Base-by-base conservation (phyloP, 805 yeast species). In the Hagleromyces aurorensis region DNA sequence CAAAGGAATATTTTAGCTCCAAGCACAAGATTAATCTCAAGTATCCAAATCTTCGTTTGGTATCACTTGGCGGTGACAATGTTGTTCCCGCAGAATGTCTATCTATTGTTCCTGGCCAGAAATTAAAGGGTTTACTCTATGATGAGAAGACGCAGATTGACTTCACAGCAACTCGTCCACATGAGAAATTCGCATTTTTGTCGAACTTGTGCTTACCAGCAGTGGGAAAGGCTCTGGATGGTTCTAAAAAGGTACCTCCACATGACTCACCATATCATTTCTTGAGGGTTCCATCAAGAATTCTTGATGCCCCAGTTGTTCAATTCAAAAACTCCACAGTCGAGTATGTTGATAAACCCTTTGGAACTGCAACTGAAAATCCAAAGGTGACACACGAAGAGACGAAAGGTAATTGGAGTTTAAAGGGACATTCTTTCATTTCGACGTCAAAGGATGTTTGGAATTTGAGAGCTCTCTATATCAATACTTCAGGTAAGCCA, bases 261-360 rank as follows among this genome's bases (percentile, higher is more conserved):
- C 34, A 31, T 19, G 29, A 26, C 22, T 20, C 41, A 9, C 11
- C 13, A 13, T 35, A 29, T 23, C 24, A 26, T 16, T 43, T 45
- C 34, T 27, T 45, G 25, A 43, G 24, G 15, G 48, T 45, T 16
- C 48, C 50, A 30, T 43, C 48, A 17, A 41, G 48, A 25, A 38
- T 45, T 26, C 41, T 45, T 22, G 48, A 45, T 23, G 40, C 50
- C n/a, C 50, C 50, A 17, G 34, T 37, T 13, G 41, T 45, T 27
- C 38, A 39, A 26, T 43, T 31, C 27, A 35, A 37, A 15, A 18
- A 25, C 5, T 19, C 43, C 12, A 23, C 20, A 5, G 23, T 43
- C 8, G 27, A 19, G 9, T 36, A 41, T 21, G 25, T 32, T 18
- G 45, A 39, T 19, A 38, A 33, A 16, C 43, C 40, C 17, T 45